Percentiles rank a stretch among this genome's conserved stretches.
phyloP scores from a whole-genome alignment of 768 basidiomycete species.

The Dacryopinax spathularia region DNA sequence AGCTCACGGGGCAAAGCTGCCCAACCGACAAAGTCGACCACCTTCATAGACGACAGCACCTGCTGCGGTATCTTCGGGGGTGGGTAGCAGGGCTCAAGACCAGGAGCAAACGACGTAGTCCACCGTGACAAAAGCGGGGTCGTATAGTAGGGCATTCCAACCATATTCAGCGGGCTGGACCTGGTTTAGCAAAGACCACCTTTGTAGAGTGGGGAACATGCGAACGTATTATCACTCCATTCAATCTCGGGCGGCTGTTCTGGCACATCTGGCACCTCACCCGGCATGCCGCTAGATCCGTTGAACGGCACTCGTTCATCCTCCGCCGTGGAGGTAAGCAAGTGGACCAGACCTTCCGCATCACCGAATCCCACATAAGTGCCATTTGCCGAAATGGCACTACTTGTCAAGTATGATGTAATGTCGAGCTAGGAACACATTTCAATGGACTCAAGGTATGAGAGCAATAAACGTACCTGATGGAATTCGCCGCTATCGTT shows the following conservation, averaged over 20 bases:
- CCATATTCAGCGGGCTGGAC: slow-evolving; percentile 64
- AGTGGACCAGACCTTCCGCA: slow-evolving; percentile 66
- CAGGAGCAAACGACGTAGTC: slow-evolving; percentile 26
- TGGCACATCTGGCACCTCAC: slow-evolving; percentile 70
- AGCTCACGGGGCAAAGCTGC: slow-evolving; percentile 77
- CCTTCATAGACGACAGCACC: slow-evolving; percentile 62
- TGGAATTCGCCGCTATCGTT: slow-evolving; percentile 53
- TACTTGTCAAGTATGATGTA: slow-evolving; percentile 62
- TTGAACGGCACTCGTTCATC: slow-evolving; percentile 53
- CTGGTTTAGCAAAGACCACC: background rate
- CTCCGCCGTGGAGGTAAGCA: slow-evolving; percentile 57
- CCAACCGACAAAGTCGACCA: slow-evolving; percentile 81
- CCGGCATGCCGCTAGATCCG: slow-evolving; percentile 72
- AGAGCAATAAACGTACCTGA: slow-evolving; percentile 38
- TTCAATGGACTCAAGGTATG: slow-evolving; percentile 1
- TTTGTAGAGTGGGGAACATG: background rate
- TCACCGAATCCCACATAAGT: slow-evolving; percentile 91
- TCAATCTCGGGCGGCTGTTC: slow-evolving; percentile 53
- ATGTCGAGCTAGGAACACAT: slow-evolving; percentile 19
- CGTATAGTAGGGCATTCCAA: slow-evolving; percentile 80
- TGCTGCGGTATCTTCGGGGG: slow-evolving; percentile 67
- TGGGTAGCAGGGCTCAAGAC: slow-evolving; percentile 35
- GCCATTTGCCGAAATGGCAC: slow-evolving; percentile 70
- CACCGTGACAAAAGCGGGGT: slow-evolving; percentile 55
- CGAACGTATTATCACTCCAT: slow-evolving; percentile 77